Percentiles rank a stretch among this genome's conserved stretches.
These are phyloP conservation scores for Pseudonectria foliicola DNA, from an alignment of 2,329 filamentous ascomycete genomes.

Conservation along the genomic window DNA sequence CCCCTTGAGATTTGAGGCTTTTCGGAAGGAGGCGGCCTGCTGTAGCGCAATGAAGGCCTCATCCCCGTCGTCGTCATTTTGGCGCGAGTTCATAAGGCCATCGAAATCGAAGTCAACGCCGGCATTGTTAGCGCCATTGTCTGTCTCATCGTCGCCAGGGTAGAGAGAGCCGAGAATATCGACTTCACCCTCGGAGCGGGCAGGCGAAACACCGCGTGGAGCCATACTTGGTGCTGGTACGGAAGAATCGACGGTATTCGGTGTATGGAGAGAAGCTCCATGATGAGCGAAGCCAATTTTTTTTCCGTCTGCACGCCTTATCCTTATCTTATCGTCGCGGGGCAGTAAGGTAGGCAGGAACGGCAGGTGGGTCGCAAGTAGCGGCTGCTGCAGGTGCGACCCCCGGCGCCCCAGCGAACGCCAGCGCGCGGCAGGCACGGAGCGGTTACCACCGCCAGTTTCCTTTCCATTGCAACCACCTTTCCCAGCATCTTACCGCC, in stretches of 20 bases:
- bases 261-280: slow-evolving; percentile 7
- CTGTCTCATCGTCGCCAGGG: slow-evolving; percentile 48
- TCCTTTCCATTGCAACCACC: no score
- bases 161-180: slow-evolving; percentile 81
- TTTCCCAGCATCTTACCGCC: no score
- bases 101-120: slow-evolving; percentile 49
- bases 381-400: no score
- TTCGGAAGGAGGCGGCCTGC: slow-evolving; percentile 82
- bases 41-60: slow-evolving; percentile 85
- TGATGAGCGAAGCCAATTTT: slow-evolving; percentile 21
- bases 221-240: slow-evolving; percentile 46
- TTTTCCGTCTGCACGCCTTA: slow-evolving; percentile 17
- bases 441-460: no score
- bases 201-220: slow-evolving; percentile 68
- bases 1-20: slow-evolving; percentile 73
- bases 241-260: not conserved
- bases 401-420: no score
- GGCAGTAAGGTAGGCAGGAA: slow-evolving; percentile 9
- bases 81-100: slow-evolving; percentile 50
- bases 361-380: no score
- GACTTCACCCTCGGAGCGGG: slow-evolving; percentile 80
- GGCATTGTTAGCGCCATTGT: slow-evolving; percentile 29
- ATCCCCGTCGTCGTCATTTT: slow-evolving; percentile 57
- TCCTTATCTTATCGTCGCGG: slow-evolving; percentile 34
- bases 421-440: no score